Base-by-base conservation (phyloP, 2,329 filamentous ascomycete genomes). In the Ilyonectria sp. region DNA sequence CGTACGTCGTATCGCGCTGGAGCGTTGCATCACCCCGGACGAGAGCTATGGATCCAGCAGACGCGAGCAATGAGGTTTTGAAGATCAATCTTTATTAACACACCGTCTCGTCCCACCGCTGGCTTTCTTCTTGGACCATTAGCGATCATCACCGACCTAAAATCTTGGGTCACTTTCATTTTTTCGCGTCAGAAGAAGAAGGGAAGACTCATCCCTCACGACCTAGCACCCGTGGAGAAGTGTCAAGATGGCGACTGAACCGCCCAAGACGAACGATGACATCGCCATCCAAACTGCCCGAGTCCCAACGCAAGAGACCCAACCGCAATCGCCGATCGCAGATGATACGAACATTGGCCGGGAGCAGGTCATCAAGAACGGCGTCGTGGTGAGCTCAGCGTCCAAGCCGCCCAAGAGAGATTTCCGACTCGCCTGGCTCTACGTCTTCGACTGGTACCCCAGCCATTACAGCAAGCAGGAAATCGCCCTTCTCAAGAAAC, bases 391-490 rank as follows among this genome's bases (percentile, higher is more conserved):
- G 6, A 77, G 75, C 59, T 76, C 75, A 1, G 68, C 75, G 4
- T 71, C 69, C 1, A 68, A 69, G 26, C 65, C 66, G 11, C 68
- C 66, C 15, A 67, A 53, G 4, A 69, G 59, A 19, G 68, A 61
- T n/a, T 21, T 77, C 10, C 74, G 72, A 66, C 37, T 76, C 5
- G 71, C 76, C 6, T 77, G 73, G 76, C 21, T 76, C n/a, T 76
- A 77, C 47, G 63, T 75, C 10, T 77, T 77, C 44, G 69, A 79
- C 53, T 79, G 77, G 78, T 80, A 79, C 49, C 78, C 78, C 0
- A 74, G 73, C 31, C 72, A 79, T 46, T 79, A 80, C 67, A 71
- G 71, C 44, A 73, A 73, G 6, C 73, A 76, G 31, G 78, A 80
- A 63, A 73, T 67, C 15, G 58, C 50, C 8, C 60, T 80, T 2